phyloP scores from a whole-genome alignment of 257 asterid genomes.

The Paulownia fortunei region DNA sequence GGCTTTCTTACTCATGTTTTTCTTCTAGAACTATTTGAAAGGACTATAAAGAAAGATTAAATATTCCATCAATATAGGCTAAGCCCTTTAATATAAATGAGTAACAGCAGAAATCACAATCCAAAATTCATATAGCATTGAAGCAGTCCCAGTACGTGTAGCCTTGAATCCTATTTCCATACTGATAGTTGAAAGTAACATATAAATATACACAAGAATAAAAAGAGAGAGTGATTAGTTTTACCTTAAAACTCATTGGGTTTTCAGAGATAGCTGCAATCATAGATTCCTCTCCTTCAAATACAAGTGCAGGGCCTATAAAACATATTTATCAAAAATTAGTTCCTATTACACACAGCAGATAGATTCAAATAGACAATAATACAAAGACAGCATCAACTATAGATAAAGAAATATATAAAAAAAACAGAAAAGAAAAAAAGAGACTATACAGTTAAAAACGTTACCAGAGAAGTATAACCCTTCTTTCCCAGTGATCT shows the following conservation, averaged over 20 bases:
- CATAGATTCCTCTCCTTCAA: slow-evolving; percentile 98
- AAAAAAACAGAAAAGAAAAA: neutral
- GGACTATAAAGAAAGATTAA: neutral
- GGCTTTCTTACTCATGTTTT: neutral
- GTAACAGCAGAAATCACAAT: neutral
- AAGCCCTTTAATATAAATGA: neutral
- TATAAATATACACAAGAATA: neutral
- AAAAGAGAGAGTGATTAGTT: neutral
- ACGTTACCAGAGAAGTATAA: slow-evolving; percentile 79
- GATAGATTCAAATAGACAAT: neutral
- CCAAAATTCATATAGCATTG: neutral
- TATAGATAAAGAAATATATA: neutral
- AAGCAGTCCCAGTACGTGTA: neutral
- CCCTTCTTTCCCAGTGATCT: slow-evolving; percentile 99
- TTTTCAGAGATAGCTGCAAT: slow-evolving; percentile 82
- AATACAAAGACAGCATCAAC: neutral
- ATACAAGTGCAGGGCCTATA: slow-evolving; percentile 91
- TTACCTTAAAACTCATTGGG: slow-evolving; percentile 79
- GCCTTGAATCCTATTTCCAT: neutral
- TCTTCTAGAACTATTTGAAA: slow-evolving; percentile 2
- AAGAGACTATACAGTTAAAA: neutral
- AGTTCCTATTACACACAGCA: neutral
- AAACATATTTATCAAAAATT: slow-evolving; percentile 6
- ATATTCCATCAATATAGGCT: neutral
- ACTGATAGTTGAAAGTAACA: neutral